Percentiles rank a stretch among this genome's conserved stretches.
phyloP scores from a whole-genome alignment of 441 rosid genomes.

The Adansonia rubrostipa region DNA sequence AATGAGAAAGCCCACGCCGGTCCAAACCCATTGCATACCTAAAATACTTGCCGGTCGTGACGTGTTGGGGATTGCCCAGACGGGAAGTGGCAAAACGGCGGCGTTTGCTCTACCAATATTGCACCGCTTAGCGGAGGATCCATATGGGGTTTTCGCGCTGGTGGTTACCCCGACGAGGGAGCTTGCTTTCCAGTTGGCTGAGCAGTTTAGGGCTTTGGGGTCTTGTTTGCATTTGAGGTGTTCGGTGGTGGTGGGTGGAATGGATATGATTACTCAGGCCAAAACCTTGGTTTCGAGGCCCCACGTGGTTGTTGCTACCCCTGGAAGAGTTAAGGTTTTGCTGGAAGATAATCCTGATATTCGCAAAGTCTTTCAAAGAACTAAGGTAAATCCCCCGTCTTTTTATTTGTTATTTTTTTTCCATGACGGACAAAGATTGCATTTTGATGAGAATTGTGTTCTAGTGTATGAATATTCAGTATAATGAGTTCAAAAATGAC shows the following conservation, averaged over 20 bases:
- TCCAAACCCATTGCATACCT: constrained; percentile 85
- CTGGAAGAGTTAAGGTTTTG: constrained; percentile 69
- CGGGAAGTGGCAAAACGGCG: constrained; percentile 94
- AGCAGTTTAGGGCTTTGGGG: constrained; percentile 88
- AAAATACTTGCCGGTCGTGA: constrained; percentile 71
- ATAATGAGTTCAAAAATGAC: too few relatives aligned
- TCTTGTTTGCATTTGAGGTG: constrained; percentile 80
- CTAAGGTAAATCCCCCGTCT: constrained; percentile 55
- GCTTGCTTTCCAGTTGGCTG: constrained; percentile 89
- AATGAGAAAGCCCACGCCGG: constrained; percentile 79
- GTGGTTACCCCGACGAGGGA: constrained; percentile 94
- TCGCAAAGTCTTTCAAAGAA: constrained; percentile 69
- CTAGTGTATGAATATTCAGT: too few relatives aligned
- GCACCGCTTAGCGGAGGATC: constrained; percentile 75
- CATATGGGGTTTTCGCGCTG: constrained; percentile 76
- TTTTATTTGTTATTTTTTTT: not conserved
- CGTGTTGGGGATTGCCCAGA: constrained; percentile 88
- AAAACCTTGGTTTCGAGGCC: constrained; percentile 67
- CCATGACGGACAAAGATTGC: not conserved
- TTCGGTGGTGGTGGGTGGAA: constrained; percentile 84
- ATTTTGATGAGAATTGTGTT: too few relatives aligned
- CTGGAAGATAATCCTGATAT: constrained; percentile 57
- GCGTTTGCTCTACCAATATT: constrained; percentile 92
- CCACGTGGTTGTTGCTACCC: constrained; percentile 88
- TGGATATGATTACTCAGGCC: constrained; percentile 84